Evolutionary conservation across 768 basidiomycete genomes (phyloP).

Genomic region (Boletus eberwhitei): DNA sequence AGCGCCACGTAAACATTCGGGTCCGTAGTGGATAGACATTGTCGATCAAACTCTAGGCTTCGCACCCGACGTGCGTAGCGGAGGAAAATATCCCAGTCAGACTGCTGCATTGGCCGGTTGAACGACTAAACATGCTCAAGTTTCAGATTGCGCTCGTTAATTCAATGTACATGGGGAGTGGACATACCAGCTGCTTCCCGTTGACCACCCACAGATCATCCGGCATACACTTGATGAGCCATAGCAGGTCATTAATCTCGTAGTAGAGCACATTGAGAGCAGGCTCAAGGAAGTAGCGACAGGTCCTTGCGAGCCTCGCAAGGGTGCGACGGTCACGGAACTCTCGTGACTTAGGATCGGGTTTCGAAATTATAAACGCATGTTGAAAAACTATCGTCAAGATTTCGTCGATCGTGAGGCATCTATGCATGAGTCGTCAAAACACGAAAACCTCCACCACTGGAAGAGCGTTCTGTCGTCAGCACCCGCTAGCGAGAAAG

Average conservation of each 20-base stretch:
- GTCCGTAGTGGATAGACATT: constrained; percentile 23
- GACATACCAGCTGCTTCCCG: constrained; percentile 29
- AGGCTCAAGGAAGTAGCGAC: constrained; percentile 31
- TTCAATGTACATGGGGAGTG: background rate
- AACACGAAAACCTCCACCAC: constrained; percentile 15
- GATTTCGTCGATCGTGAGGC: constrained; percentile 33
- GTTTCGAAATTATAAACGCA: constrained; percentile 27
- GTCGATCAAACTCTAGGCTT: constrained; percentile 30
- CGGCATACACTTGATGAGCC: constrained; percentile 32
- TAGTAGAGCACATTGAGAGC: constrained; percentile 32
- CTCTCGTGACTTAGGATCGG: constrained; percentile 26
- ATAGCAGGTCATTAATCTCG: constrained; percentile 30
- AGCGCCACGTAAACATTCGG: constrained; percentile 20
- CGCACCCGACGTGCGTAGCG: constrained; percentile 29
- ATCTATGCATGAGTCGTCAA: constrained; percentile 31
- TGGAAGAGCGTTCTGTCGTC: background rate
- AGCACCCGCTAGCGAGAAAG: background rate
- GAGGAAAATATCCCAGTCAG: constrained; percentile 30
- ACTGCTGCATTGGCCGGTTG: constrained; percentile 16
- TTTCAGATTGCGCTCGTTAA: constrained; percentile 7
- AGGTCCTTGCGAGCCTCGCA: constrained; percentile 32
- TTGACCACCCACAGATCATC: constrained; percentile 32
- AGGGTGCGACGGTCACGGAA: constrained; percentile 31
- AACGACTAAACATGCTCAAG: constrained; percentile 16
- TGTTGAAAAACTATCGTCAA: constrained; percentile 31